Evolutionary conservation across 768 basidiomycete genomes (phyloP).

Genomic region (Pisolithus microcarpus): DNA sequence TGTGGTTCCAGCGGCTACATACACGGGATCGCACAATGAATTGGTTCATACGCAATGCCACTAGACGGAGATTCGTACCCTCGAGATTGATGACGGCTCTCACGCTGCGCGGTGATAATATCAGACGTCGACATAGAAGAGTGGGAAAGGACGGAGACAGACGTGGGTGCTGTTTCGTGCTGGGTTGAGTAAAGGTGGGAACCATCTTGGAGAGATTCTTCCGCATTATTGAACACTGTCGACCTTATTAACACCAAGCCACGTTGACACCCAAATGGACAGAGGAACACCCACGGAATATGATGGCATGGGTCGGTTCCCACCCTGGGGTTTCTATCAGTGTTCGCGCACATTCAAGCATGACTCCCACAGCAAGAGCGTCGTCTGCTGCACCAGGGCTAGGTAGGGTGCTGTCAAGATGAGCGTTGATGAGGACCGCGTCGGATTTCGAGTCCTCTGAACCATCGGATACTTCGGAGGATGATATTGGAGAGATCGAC

Average conservation of each 20-base stretch:
- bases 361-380: conserved; percentile 79
- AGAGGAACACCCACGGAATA: conserved; percentile 60
- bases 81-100: conserved; percentile 88
- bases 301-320: conserved; percentile 67
- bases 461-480: conserved; percentile 76
- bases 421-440: conserved; percentile 81
- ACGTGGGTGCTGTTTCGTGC: conserved; percentile 68
- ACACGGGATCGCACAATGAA: conserved; percentile 2
- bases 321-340: conserved; percentile 56
- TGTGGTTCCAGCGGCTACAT: conserved; percentile 71
- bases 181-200: conserved; percentile 92
- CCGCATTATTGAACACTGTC: conserved; percentile 89
- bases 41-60: not conserved
- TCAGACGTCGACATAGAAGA: conserved; percentile 1
- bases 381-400: conserved; percentile 89
- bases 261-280: not conserved
- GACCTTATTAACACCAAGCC: not conserved
- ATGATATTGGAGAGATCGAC: conserved; percentile 84
- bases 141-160: conserved; percentile 19
- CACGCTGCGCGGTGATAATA: conserved; percentile 41
- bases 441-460: conserved; percentile 67
- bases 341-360: conserved; percentile 85
- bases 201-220: conserved; percentile 92
- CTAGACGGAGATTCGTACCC: conserved; percentile 35
- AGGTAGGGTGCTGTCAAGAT: conserved; percentile 86